Percentiles rank a stretch among this genome's conserved stretches.
These are phyloP conservation scores for Striga asiatica DNA, from an alignment of 257 asterid species.

Conservation along the genomic window DNA sequence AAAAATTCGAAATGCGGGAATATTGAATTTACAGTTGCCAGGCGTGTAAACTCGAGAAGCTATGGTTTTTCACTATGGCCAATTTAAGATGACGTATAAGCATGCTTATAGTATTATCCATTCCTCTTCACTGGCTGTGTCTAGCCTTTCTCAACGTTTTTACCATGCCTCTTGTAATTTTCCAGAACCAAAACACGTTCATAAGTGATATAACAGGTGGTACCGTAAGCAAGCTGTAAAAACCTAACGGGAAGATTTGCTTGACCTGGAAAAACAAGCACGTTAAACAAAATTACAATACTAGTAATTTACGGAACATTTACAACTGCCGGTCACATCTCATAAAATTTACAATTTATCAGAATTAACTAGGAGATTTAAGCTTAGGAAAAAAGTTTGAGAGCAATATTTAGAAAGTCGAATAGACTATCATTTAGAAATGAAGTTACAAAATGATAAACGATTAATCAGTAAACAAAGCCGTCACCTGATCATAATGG, in stretches of 20 bases:
- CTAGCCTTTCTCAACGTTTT: slow-evolving; percentile 60
- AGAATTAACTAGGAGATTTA: not conserved
- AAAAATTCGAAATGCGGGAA: too few species aligned
- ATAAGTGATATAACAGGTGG: slow-evolving; percentile 52
- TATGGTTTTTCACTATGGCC: not conserved
- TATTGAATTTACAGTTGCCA: too few species aligned
- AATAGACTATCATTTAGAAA: not conserved
- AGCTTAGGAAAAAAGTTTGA: not conserved
- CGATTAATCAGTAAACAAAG: not conserved
- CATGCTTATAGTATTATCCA: not conserved
- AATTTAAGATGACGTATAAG: not conserved
- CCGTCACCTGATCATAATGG: slow-evolving; percentile 79
- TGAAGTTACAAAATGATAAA: not conserved
- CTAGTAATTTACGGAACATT: not conserved
- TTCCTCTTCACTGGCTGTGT: slow-evolving; percentile 28
- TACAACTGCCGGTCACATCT: too few species aligned
- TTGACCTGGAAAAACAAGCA: slow-evolving; percentile 42
- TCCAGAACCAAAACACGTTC: slow-evolving; percentile 83
- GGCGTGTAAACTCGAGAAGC: not conserved
- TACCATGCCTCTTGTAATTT: slow-evolving; percentile 65
- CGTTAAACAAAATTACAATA: not conserved
- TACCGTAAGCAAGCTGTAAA: slow-evolving; percentile 48
- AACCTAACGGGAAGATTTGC: slow-evolving; percentile 53
- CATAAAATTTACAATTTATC: not conserved
- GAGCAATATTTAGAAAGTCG: not conserved